Evolutionary conservation across 2,329 filamentous ascomycete genomes (phyloP).

Genomic region (Trichoderma arundinaceum): DNA sequence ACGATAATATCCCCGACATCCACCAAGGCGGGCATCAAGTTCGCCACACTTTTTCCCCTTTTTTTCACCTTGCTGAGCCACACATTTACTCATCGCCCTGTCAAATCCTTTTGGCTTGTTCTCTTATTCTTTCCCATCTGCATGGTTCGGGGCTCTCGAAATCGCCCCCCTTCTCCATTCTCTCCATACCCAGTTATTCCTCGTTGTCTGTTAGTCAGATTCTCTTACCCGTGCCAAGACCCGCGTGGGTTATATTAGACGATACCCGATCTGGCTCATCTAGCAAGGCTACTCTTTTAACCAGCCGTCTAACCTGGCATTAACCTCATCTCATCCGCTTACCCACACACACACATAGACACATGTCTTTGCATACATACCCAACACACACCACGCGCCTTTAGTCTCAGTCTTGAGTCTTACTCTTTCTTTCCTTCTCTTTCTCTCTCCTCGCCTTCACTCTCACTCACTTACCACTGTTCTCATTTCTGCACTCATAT

Average conservation of each 20-base stretch:
- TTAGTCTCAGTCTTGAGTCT: not conserved
- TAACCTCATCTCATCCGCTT: conserved; percentile 21
- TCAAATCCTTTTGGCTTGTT: not conserved
- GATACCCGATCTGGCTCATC: conserved; percentile 32
- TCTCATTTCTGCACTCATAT: not conserved
- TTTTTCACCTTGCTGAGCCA: conserved; percentile 2
- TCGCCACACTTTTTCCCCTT: not conserved
- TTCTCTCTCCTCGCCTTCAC: conserved; percentile 27
- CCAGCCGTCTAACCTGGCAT: conserved; percentile 19
- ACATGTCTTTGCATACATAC: not conserved
- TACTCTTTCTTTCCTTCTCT: not conserved
- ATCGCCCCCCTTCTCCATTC: conserved; percentile 1
- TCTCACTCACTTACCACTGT: conserved; percentile 30
- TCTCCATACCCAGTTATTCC: conserved; percentile 1
- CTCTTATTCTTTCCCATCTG: not conserved
- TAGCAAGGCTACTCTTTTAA: conserved; percentile 28
- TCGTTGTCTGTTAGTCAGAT: conserved; percentile 22
- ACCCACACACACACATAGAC: not conserved
- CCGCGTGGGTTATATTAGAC: conserved; percentile 21
- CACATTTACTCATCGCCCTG: not conserved
- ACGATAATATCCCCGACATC: not conserved
- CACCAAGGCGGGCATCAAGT: conserved; percentile 5
- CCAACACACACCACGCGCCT: not conserved
- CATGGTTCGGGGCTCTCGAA: not conserved
- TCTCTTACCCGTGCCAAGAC: conserved; percentile 1